phyloP scores from a whole-genome alignment of 306 rosid species.

The Luffa aegyptiaca region DNA sequence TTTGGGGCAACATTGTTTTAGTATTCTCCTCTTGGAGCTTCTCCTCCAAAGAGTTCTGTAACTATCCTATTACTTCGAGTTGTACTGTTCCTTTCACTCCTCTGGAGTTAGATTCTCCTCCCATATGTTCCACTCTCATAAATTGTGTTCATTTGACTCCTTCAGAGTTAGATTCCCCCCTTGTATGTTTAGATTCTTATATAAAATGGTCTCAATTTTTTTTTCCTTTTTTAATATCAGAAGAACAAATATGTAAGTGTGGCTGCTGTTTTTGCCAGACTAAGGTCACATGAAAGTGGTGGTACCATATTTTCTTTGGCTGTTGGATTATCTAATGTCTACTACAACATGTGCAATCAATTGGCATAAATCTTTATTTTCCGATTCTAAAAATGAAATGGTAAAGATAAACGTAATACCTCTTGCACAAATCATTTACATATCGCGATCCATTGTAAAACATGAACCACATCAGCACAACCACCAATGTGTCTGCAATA shows the following conservation, averaged over 20 bases:
- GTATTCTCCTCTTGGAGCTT: background rate
- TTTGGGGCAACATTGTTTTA: background rate
- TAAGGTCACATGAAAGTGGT: background rate
- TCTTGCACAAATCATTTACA: conserved; percentile 37
- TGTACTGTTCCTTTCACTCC: background rate
- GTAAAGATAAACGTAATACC: conserved; percentile 26
- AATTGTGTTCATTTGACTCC: background rate
- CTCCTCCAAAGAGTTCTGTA: background rate
- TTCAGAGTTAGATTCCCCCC: background rate
- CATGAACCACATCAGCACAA: conserved; percentile 70
- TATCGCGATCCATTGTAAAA: conserved; percentile 41
- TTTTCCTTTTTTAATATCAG: background rate
- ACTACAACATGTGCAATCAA: background rate
- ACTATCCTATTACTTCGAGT: background rate
- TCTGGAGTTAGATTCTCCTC: background rate
- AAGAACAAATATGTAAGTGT: background rate
- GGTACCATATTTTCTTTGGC: background rate
- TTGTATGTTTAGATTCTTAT: background rate
- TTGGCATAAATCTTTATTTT: background rate
- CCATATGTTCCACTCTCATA: background rate
- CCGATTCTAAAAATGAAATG: background rate
- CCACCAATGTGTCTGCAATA: conserved; percentile 48
- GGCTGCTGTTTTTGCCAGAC: background rate
- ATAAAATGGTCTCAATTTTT: too few species aligned
- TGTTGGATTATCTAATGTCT: background rate